These are phyloP conservation scores for Amanita exitialis DNA, from an alignment of 768 basidiomycete species.

Conservation along the genomic window DNA sequence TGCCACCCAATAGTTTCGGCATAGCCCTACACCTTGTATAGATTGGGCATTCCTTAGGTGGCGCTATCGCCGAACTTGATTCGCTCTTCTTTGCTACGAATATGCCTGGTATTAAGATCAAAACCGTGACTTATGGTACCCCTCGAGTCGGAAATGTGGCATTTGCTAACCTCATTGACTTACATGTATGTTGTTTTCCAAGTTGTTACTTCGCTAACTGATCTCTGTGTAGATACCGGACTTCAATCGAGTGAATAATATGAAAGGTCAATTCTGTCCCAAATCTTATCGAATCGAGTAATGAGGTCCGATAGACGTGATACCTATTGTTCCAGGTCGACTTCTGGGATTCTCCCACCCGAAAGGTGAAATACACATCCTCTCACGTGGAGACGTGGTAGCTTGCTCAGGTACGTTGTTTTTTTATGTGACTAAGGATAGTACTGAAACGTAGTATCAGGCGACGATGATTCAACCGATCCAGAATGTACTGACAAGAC, in stretches of 20 bases:
- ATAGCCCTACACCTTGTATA: slow-evolving; percentile 5
- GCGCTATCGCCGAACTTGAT: slow-evolving; percentile 41
- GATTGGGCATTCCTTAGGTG: slow-evolving; percentile 45
- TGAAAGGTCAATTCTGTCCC: slow-evolving; percentile 17
- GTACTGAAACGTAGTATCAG: slow-evolving; percentile 14
- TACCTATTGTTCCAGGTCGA: slow-evolving; percentile 49
- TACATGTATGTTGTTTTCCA: slow-evolving; percentile 19
- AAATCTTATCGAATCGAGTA: neutral
- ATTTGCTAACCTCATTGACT: slow-evolving; percentile 42
- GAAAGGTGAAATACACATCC: slow-evolving; percentile 45
- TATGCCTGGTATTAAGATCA: slow-evolving; percentile 31
- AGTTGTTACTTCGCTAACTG: neutral
- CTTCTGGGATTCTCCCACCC: slow-evolving; percentile 41
- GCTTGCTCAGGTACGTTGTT: slow-evolving; percentile 23
- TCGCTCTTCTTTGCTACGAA: slow-evolving; percentile 37
- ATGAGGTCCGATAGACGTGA: slow-evolving; percentile 19
- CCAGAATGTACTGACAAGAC: slow-evolving; percentile 40
- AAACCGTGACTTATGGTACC: slow-evolving; percentile 36
- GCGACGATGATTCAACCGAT: slow-evolving; percentile 46
- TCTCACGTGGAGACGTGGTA: slow-evolving; percentile 25
- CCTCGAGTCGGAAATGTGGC: slow-evolving; percentile 42
- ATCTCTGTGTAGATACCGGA: slow-evolving; percentile 19
- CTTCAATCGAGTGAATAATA: slow-evolving; percentile 30
- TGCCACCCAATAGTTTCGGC: slow-evolving; percentile 6
- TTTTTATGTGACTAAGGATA: neutral